Base-by-base conservation (phyloP, 306 rosid species). In the Pterocarpus macrocarpus region DNA sequence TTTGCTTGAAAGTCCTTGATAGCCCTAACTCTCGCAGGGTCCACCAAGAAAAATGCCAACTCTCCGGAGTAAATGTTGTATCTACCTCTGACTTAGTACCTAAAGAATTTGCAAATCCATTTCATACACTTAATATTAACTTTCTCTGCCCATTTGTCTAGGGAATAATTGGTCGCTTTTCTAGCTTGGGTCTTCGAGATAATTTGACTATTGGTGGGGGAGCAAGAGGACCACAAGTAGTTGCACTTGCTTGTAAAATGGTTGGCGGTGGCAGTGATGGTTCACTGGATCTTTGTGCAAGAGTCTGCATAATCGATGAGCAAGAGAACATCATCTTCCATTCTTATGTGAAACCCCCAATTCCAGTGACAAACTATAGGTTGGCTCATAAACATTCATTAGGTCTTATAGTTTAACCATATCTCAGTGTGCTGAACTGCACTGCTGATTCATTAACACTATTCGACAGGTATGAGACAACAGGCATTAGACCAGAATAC, bases 231-330 rank as follows among this genome's bases (percentile, higher is more conserved):
- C 71, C 88, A 13, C 93, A 84, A 63, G 93, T 86, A 45, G 91
- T 96, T 73, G 99, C 98, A 76, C 84, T 96, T 47, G 94, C 94
- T 79, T 93, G 99, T 89, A 96, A 90, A 82, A 91, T 90, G 97
- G 98, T 96, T 35, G 99, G 98, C 2, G 99, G 97, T 7, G 98
- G 99, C 80, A 81, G 91, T 45, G 99, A 93, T 83, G 97, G 97
- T 15, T 89, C 97, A 61, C 69, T 96, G 0, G 98, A 96, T 79
- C 76, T 96, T 1, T 93, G 98, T 80, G 99, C 90, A 55, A 89
- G 94, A 88, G 85, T 96, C 39, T 96, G 98, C 90, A 85, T 96
- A 64, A 85, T 82, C 35, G 98, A 96, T 81, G 97, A 93, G 57
- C 63, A 64, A 5, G 99, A 96, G 64, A 96, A 89, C 83, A 84